A percentile compares a stretch with the other conserved stretches of the same genome.
Conservation (phyloP, 176 grass and related monocot genomes). For the Avena atlantica region DNA sequence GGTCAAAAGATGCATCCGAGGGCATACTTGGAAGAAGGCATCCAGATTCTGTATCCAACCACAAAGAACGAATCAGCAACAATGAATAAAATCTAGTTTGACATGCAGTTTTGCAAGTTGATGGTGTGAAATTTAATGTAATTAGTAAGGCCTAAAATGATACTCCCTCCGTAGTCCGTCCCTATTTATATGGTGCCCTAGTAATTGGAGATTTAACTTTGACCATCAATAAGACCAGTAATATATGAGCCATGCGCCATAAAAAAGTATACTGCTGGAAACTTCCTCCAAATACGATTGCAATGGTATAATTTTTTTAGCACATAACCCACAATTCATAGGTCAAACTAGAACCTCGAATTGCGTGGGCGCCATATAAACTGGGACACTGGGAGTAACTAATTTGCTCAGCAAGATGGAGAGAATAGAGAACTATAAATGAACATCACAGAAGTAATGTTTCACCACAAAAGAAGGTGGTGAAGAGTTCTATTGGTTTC, state of each 20-base stretch:
- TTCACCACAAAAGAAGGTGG: neutral
- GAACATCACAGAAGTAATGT: neutral
- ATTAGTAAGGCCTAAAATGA: constrained; percentile 13
- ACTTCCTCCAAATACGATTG: neutral
- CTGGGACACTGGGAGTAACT: neutral
- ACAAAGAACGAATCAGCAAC: constrained; percentile 33
- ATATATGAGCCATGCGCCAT: neutral
- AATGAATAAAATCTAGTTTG: constrained; percentile 20
- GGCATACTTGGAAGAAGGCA: constrained; percentile 97
- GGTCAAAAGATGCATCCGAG: constrained; percentile 91
- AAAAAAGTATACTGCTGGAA: neutral
- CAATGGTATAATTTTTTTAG: neutral
- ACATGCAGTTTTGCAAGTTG: constrained; percentile 4
- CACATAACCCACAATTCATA: neutral
- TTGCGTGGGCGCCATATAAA: neutral
- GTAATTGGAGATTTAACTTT: neutral
- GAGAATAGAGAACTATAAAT: constrained; percentile 35
- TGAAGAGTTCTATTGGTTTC: constrained; percentile 3
- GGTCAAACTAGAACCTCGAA: neutral
- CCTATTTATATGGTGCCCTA: neutral
- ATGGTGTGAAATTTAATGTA: constrained; percentile 8
- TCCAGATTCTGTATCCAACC: constrained; percentile 75
- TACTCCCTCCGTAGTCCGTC: neutral
- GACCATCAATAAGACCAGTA: neutral
- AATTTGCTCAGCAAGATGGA: constrained; percentile 15